Evolutionary conservation across 2,329 filamentous ascomycete species (phyloP).

Genomic region (Epichloe festucae): DNA sequence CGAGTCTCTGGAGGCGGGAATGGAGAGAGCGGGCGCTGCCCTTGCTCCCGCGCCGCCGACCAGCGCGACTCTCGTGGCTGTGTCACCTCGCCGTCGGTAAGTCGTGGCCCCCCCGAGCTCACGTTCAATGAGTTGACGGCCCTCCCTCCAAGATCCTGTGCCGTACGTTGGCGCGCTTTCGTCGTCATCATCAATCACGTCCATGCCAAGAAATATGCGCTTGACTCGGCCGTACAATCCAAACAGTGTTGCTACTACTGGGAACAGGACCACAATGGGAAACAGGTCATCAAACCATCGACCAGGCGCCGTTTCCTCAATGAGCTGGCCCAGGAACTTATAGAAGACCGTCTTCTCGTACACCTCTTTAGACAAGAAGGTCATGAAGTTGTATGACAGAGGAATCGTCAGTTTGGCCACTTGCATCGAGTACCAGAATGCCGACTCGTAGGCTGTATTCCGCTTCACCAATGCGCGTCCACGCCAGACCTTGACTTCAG

Average conservation of each 20-base stretch:
- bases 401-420: conserved; percentile 88
- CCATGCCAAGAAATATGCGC: conserved; percentile 63
- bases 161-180: conserved; percentile 54
- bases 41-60: conserved; percentile 18
- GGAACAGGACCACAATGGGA: conserved; percentile 74
- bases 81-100: conserved; percentile 33
- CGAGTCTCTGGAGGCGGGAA: conserved; percentile 28
- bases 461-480: conserved; percentile 80
- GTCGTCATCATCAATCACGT: conserved; percentile 62
- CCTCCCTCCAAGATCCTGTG: conserved; percentile 80
- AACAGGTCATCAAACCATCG: conserved; percentile 80
- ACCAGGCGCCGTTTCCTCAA: conserved; percentile 72
- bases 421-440: conserved; percentile 91
- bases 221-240: conserved; percentile 77
- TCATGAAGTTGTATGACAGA: conserved; percentile 91
- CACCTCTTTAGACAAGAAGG: conserved; percentile 62
- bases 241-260: conserved; percentile 75
- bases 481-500: conserved; percentile 94
- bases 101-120: conserved; percentile 58
- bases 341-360: conserved; percentile 77
- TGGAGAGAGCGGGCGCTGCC: conserved; percentile 33
- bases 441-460: conserved; percentile 84
- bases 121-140: conserved; percentile 76
- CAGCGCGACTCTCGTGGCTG: conserved; percentile 21
- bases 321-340: conserved; percentile 67